A percentile compares a stretch with the other conserved stretches of the same genome.
phyloP scores from a whole-genome alignment of 1,284 basidiomycete species.

The Sporisorium iseilematis-ciliati region DNA sequence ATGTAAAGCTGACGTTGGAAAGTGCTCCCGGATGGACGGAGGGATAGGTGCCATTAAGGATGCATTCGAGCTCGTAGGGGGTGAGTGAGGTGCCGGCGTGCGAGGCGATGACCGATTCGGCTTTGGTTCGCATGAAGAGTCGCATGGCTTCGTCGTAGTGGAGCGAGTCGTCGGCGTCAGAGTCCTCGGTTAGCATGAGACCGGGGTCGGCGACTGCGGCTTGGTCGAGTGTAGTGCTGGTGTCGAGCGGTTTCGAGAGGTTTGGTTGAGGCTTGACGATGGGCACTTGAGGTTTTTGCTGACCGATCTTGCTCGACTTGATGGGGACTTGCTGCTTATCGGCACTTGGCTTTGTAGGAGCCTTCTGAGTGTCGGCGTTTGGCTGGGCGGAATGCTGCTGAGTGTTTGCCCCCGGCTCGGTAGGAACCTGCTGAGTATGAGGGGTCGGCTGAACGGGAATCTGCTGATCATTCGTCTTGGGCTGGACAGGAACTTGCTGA shows the following conservation, averaged over 20 bases:
- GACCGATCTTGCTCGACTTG: not conserved
- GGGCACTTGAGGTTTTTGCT: not conserved
- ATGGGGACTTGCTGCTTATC: no score
- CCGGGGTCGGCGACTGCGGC: constrained; percentile 10
- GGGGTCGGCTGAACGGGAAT: no score
- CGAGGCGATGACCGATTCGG: constrained; percentile 27
- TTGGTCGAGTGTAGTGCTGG: no score
- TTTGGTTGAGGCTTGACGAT: no score
- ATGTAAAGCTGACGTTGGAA: constrained; percentile 24
- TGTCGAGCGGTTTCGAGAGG: no score
- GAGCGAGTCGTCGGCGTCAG: constrained; percentile 15
- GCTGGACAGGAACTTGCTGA: not conserved
- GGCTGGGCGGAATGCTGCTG: no score
- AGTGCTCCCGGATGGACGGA: constrained; percentile 28
- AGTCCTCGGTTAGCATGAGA: constrained; percentile 19
- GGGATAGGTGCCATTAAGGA: constrained; percentile 14
- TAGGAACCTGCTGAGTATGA: no score
- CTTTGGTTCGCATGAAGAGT: constrained; percentile 29
- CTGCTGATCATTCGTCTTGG: not conserved
- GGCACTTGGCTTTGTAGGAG: no score
- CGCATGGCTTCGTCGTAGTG: constrained; percentile 26
- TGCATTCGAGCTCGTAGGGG: constrained; percentile 12
- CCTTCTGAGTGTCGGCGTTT: no score
- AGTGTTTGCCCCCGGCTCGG: no score
- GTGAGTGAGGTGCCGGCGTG: constrained; percentile 16